Conservation (phyloP, 2,329 filamentous ascomycete species). For the Bipolaris gigantea region DNA sequence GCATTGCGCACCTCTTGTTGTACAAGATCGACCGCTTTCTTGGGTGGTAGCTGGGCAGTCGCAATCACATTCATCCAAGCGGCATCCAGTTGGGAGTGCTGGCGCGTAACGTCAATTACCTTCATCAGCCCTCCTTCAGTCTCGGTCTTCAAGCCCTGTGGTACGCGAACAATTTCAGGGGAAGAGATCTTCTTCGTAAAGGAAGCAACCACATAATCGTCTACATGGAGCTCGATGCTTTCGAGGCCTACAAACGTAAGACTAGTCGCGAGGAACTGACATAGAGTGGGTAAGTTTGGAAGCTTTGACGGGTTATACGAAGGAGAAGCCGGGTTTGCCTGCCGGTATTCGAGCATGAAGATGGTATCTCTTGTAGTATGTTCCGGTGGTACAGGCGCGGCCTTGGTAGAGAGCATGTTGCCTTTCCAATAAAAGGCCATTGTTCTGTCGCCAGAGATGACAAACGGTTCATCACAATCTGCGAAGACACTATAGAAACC, state of each 20-base stretch:
- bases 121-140: constrained; percentile 90
- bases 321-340: constrained; percentile 59
- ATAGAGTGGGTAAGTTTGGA: constrained; percentile 81
- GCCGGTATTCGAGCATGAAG: constrained; percentile 95
- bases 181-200: constrained; percentile 86
- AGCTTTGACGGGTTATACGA: constrained; percentile 65
- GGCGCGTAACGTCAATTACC: constrained; percentile 75
- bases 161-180: constrained; percentile 70
- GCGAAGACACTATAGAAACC: constrained; percentile 99
- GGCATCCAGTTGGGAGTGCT: constrained; percentile 90
- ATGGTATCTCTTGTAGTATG: constrained; percentile 73
- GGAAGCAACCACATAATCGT: constrained; percentile 78
- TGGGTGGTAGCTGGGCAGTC: constrained; percentile 67
- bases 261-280: constrained; percentile 92
- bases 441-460: constrained; percentile 86
- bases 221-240: constrained; percentile 85
- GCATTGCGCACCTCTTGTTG: constrained; percentile 42
- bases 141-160: constrained; percentile 75
- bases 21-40: constrained; percentile 38
- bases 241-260: constrained; percentile 92
- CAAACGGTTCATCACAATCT: constrained; percentile 96
- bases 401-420: constrained; percentile 93
- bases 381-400: constrained; percentile 70
- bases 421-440: constrained; percentile 99
- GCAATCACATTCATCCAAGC: constrained; percentile 84